Percentiles rank a stretch among this genome's conserved stretches.
phyloP scores from a whole-genome alignment of 1,139 yeast species.

The Yamadazyma buinensis region DNA sequence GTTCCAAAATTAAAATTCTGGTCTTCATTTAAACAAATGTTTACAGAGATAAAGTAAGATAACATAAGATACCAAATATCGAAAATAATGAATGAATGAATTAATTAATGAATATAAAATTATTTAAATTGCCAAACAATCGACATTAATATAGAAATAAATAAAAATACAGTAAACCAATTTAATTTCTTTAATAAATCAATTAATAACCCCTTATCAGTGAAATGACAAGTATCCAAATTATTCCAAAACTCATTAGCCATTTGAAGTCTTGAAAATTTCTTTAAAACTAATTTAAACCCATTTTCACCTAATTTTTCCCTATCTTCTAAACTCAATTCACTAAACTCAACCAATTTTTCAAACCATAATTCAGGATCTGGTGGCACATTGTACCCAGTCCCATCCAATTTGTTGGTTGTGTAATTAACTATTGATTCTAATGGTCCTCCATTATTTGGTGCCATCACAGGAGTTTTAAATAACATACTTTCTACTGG shows the following conservation, averaged over 20 bases:
- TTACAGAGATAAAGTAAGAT: slow-evolving; percentile 13
- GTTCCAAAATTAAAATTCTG: slow-evolving; percentile 25
- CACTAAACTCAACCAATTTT: slow-evolving; percentile 38
- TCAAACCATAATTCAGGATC: slow-evolving; percentile 55
- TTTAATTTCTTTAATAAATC: slow-evolving; percentile 1
- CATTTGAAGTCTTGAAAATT: slow-evolving; percentile 64
- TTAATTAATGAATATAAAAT: not conserved
- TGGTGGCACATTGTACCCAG: slow-evolving; percentile 73
- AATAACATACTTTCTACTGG: slow-evolving; percentile 92
- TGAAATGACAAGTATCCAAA: slow-evolving; percentile 12
- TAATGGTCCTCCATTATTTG: slow-evolving; percentile 87
- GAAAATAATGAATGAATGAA: slow-evolving; percentile 1
- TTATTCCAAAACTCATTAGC: slow-evolving; percentile 43
- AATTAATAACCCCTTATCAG: slow-evolving; percentile 14
- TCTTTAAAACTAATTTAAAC: slow-evolving; percentile 41
- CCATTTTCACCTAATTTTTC: slow-evolving; percentile 48
- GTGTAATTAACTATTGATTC: slow-evolving; percentile 64
- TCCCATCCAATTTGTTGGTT: slow-evolving; percentile 42
- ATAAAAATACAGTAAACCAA: not conserved
- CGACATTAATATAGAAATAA: not conserved
- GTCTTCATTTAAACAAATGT: slow-evolving; percentile 33
- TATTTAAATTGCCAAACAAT: slow-evolving; percentile 3
- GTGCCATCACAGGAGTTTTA: slow-evolving; percentile 81
- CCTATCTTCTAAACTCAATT: slow-evolving; percentile 19
- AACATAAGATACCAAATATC: not conserved